A percentile compares a stretch with the other conserved stretches of the same genome.
These are phyloP conservation scores for Ziziphus jujuba DNA, from an alignment of 306 rosid genomes.

Conservation along the genomic window DNA sequence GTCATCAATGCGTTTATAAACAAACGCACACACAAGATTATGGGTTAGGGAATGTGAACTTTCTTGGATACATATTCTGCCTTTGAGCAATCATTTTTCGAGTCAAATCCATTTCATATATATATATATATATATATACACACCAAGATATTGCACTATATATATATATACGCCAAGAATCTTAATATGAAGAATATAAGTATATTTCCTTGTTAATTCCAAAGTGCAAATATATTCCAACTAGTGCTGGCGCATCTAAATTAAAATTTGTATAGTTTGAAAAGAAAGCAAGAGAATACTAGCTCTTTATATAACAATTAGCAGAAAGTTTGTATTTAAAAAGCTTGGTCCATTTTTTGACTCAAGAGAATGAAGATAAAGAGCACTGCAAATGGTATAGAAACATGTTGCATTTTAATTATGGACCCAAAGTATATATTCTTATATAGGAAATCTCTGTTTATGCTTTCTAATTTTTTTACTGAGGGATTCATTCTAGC, in stretches of 20 bases:
- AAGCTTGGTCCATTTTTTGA: neutral
- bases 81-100: slow-evolving; percentile 36
- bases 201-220: neutral
- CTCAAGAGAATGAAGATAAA: neutral
- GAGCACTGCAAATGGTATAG: slow-evolving; percentile 4
- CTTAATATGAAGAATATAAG: neutral
- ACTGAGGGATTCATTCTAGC: neutral
- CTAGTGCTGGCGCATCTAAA: neutral
- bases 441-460: neutral
- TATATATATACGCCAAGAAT: neutral
- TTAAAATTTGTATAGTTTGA: neutral
- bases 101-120: slow-evolving; percentile 22
- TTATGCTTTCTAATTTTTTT: neutral
- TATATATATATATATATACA: neutral
- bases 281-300: too few relatives aligned
- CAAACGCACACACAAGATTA: slow-evolving; percentile 43
- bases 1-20: slow-evolving; percentile 52
- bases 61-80: slow-evolving; percentile 35
- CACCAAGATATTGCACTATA: slow-evolving; percentile 15
- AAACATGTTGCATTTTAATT: neutral
- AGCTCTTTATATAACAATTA: too few relatives aligned
- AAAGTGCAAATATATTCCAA: neutral
- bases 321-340: too few relatives aligned
- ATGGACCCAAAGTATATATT: neutral
- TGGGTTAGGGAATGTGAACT: slow-evolving; percentile 45